Base-by-base conservation (phyloP, 108 stramenopile species). In the Stephanodiscus minutulus region DNA sequence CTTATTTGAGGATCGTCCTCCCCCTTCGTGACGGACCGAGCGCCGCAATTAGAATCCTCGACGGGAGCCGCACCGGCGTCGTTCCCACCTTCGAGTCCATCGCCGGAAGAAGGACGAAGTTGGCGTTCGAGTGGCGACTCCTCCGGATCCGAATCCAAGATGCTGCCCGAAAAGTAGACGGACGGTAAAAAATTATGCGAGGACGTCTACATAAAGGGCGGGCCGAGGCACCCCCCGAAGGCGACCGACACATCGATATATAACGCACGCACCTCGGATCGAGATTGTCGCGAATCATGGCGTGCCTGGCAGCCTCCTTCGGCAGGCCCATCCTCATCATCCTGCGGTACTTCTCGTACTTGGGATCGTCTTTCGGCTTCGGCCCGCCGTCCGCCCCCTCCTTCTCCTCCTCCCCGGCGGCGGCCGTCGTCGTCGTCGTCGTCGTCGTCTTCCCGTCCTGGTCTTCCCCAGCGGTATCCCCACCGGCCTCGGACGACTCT, bases 281-380 rank as follows among this genome's bases (percentile, higher is more conserved):
- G 37, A 88, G 33, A 8, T 82, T 83, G 60, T 91, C 92, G 64
- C 82, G 68, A 20, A 48, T 73, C 91, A 94, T 92, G 13, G 89
- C 90, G 74, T 91, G 89, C 66, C 90, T 85, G 9, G 87, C 90
- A 18, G 85, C 90, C 15, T 86, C 81, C 73, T 85, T 82, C 1
- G 95, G 91, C 67, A 94, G 67, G 4, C 92, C 92, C 44, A 91
- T 74, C 44, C 88, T 92, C 37, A 94, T 53, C 96, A 96, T 96
- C 60, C 82, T 82, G 73, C 88, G 88, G 55, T 89, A 92, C 46
- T 82, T 72, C 24, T 69, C 82, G 59, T 87, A 92, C 52, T 84
- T 79, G 18, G 91, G 91, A 77, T 92, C 88, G 53, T 90, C 82
- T 52, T 92, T 92, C 11, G 89, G 57, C 7, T 44, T 47, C 27